Evolutionary conservation across 495 filamentous ascomycete genomes (phyloP), one percentile per base, ranked within the genome.

Genomic region (Immersiella caudata): DNA sequence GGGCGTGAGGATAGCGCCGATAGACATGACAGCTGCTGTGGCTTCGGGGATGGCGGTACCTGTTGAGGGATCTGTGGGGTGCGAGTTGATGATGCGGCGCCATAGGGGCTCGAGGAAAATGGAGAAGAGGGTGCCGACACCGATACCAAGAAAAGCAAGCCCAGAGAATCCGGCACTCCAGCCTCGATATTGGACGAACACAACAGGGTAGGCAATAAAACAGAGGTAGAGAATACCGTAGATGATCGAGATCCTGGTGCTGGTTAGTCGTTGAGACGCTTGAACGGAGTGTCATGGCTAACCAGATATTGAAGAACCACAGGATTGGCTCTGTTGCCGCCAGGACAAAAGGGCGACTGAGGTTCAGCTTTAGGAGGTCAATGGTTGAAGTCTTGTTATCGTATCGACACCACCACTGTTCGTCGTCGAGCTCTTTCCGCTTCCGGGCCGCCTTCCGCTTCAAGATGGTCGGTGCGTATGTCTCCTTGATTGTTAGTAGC

Each of bases 161-260:
- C 91, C 91, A 0, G 87, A 83, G 36, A 91, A 73, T 52, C 90
- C 88, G 49, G 88, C 82, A 46, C 83, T 84, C 93, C 93, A 97
- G 70, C 88, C 87, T 33, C 93, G 90, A 64, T 88, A 72, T 26
- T 86, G 74, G 26, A 86, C 81, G 78, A 92, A 97, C 61, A 97
- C 89, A 63, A 96, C 90, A 6, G 93, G 93, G 71, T 86, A 87
- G 24, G 91, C 91, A 29, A 92, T 88, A 78, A 97, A 97, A 78
- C 92, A 93, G 36, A 96, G 84, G 74, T 96, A 96, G 0, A 96
- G 82, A 60, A 93, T 92, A 18, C 85, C 88, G 74, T 89, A 88
- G 25, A 89, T 80, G 52, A 86, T 74, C 8, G 78, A 81, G 51
- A 84, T 80, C 81, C 81, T 83, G 49, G 21, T 33, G 29, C 29